These are phyloP conservation scores for Drosera spatulata DNA, from an alignment of 179 eudicot genomes.

Conservation along the genomic window DNA sequence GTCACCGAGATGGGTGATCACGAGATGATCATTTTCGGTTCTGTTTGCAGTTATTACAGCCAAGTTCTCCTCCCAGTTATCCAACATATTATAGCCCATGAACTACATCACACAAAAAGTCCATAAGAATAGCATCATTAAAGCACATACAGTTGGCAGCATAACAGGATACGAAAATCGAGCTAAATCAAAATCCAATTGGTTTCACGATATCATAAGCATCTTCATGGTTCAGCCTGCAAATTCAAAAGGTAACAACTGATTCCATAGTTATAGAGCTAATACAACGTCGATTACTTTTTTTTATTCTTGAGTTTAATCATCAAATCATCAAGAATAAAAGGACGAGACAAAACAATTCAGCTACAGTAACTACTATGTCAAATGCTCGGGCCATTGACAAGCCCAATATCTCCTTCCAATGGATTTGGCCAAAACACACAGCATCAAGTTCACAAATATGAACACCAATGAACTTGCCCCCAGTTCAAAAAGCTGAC, in stretches of 20 bases:
- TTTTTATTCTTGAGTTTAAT: neutral
- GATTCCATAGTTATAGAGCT: no score
- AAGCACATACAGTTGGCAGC: no score
- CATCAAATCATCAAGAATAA: no score
- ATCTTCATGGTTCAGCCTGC: no score
- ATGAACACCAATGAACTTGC: neutral
- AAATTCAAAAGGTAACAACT: neutral
- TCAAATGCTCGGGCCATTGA: neutral
- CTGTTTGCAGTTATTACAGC: conserved; percentile 87
- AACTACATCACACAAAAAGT: neutral
- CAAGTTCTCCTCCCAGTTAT: conserved; percentile 92
- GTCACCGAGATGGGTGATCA: conserved; percentile 93
- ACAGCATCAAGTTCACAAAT: neutral
- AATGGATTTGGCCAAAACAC: neutral
- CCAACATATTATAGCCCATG: conserved; percentile 55
- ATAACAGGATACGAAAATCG: no score
- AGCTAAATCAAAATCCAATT: no score
- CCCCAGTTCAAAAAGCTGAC: no score
- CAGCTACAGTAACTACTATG: neutral
- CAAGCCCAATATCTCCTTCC: neutral
- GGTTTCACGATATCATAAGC: no score
- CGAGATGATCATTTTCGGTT: conserved; percentile 94
- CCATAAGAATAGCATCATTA: no score
- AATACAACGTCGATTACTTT: no score
- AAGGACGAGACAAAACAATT: neutral